Conservation (phyloP, 306 rosid species). For the Trichosanthes cucumerina region DNA sequence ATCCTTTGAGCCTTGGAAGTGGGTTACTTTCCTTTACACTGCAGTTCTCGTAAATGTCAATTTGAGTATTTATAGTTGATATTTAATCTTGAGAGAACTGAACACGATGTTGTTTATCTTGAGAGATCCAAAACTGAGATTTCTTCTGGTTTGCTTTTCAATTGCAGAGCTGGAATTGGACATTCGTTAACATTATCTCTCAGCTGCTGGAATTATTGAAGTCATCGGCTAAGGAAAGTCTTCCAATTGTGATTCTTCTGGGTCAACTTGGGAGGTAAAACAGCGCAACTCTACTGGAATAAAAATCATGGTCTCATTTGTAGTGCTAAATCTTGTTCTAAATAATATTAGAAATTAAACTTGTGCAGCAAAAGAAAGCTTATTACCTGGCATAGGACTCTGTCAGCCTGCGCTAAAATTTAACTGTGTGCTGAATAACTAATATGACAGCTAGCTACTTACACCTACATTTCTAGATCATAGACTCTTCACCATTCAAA, state of each 20-base stretch:
- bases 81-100: neutral
- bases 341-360: neutral
- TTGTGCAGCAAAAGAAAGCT: neutral
- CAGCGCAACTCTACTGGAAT: neutral
- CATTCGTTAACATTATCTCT: slow-evolving; percentile 38
- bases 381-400: neutral
- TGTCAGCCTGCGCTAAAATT: neutral
- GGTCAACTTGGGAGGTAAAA: slow-evolving; percentile 87
- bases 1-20: neutral
- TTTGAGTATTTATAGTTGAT: neutral
- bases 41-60: neutral
- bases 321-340: neutral
- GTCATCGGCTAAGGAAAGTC: slow-evolving; percentile 31
- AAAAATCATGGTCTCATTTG: neutral
- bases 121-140: slow-evolving; percentile 9
- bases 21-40: neutral
- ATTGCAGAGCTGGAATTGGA: slow-evolving; percentile 82
- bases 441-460: neutral
- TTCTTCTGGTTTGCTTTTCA: slow-evolving; percentile 14
- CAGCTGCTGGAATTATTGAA: slow-evolving; percentile 44
- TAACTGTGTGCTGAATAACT: neutral
- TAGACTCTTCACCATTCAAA: neutral
- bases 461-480: neutral
- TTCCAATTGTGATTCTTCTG: slow-evolving; percentile 53
- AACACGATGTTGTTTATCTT: neutral